A percentile compares a stretch with the other conserved stretches of the same genome.
phyloP scores from a whole-genome alignment of 2,329 filamentous ascomycete genomes.

The Diaporthe sp. region DNA sequence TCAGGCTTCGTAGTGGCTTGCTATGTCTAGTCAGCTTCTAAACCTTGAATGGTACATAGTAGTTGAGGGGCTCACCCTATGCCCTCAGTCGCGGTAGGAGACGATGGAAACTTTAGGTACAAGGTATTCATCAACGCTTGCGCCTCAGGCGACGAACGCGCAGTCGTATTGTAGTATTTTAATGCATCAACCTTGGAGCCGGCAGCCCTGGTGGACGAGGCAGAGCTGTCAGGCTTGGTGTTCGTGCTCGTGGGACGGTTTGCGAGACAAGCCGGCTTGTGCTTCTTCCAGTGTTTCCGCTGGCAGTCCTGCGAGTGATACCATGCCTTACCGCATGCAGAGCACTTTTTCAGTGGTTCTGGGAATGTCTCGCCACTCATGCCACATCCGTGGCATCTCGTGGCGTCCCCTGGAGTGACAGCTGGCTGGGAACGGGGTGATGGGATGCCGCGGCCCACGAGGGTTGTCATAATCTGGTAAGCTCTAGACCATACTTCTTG shows the following conservation, averaged over 20 bases:
- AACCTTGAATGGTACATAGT: background rate
- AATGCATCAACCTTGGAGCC: background rate
- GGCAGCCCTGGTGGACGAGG: too few species aligned
- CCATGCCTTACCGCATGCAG: background rate
- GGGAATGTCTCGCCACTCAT: background rate
- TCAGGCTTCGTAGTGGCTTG: background rate
- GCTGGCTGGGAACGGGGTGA: background rate
- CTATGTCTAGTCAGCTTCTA: background rate
- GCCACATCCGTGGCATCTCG: background rate
- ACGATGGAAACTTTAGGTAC: background rate
- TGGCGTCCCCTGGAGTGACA: background rate
- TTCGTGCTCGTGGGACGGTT: background rate
- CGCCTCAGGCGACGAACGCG: background rate
- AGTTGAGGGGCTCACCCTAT: background rate
- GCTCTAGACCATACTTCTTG: background rate
- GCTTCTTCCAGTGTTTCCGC: background rate
- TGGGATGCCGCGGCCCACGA: background rate
- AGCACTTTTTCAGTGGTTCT: background rate
- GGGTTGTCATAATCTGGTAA: background rate
- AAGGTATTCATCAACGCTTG: background rate
- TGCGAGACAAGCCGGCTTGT: background rate
- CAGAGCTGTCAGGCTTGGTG: background rate
- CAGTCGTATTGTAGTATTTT: background rate
- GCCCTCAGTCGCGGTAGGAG: background rate
- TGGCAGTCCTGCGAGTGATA: slow-evolving; percentile 9